These are phyloP conservation scores for Phialocephala sp. DNA, from an alignment of 2,329 filamentous ascomycete species.

Conservation along the genomic window DNA sequence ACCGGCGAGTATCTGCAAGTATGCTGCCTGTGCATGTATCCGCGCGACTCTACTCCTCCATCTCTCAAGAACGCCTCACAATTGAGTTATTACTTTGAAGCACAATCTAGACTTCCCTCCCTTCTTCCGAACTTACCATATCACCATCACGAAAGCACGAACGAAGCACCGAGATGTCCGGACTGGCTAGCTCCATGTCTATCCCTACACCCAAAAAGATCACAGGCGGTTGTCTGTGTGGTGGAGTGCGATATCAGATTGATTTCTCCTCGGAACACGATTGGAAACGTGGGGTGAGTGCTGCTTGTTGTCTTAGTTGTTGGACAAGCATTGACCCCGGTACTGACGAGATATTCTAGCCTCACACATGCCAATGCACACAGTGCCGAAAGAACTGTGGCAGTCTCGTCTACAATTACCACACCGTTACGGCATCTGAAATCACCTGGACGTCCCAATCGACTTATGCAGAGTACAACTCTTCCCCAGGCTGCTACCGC, in stretches of 20 bases:
- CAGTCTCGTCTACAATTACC: constrained; percentile 50
- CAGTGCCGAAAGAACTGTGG: constrained; percentile 60
- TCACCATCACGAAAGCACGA: not conserved
- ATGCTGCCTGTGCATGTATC: not conserved
- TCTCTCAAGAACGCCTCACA: not conserved
- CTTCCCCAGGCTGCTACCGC: constrained; percentile 49
- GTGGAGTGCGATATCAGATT: constrained; percentile 54
- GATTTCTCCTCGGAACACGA: constrained; percentile 53
- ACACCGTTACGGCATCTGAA: constrained; percentile 45
- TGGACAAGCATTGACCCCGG: not conserved
- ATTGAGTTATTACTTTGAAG: not conserved
- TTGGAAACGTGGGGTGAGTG: constrained; percentile 46
- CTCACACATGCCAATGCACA: constrained; percentile 58
- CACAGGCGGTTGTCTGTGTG: constrained; percentile 59
- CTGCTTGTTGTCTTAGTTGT: constrained; percentile 12
- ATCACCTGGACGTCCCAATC: constrained; percentile 43
- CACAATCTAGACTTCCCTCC: not conserved
- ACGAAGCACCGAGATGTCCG: constrained; percentile 3
- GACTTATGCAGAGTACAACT: constrained; percentile 47
- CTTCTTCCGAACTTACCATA: not conserved
- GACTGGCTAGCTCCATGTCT: constrained; percentile 14
- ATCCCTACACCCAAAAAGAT: constrained; percentile 38
- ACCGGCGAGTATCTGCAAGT: not conserved
- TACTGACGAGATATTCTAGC: constrained; percentile 39
- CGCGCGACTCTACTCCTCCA: not conserved